Base-by-base conservation (phyloP, 1,139 yeast genomes). In the Pichia sp. region DNA sequence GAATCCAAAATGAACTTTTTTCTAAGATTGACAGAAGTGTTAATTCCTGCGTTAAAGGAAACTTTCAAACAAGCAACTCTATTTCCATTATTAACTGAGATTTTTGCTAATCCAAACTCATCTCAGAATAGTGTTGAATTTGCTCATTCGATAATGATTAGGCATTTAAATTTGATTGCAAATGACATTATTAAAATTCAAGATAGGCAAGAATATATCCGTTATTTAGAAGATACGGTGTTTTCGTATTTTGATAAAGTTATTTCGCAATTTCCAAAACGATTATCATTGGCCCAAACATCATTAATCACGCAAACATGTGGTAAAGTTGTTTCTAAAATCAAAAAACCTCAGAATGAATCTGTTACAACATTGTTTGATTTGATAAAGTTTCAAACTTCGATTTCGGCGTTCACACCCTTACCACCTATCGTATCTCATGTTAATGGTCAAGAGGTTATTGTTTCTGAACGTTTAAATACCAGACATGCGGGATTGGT, bases 91-190 rank as follows among this genome's bases (percentile, higher is more conserved):
- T 78, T 9, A 63, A 72, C 44, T 3, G 7, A 3, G 5, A 34
- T 44, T 30, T 27, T 44, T 5, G 30, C 27, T 10, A 9, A 18
- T 5, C 28, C 18, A 10, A 35, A 36, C 1, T 50, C 55, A n/a
- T 55, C 56, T 42, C 74, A 74, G 7, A 55, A 81, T 5, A 38
- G 32, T 4, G 64, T 81, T 5, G 94, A 85, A 60, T 78, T 84
- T 0, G 73, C 83, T 1, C 94, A 86, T 60, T 80, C 89, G 0
- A 86, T 83, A 0, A 67, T 83, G 54, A 67, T 85, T 75, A 44
- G 75, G 72, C 39, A 41, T 33, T 41, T 50, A 7, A 34, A 43
- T 28, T 28, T 28, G 18, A 18, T 18, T 18, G 18, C 18, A 18
- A 18, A 18, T 18, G 18, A 18, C 18, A 18, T 18, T 18, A 18